These are phyloP conservation scores for Hebeloma cylindrosporum DNA, from an alignment of 768 basidiomycete genomes.

Conservation along the genomic window DNA sequence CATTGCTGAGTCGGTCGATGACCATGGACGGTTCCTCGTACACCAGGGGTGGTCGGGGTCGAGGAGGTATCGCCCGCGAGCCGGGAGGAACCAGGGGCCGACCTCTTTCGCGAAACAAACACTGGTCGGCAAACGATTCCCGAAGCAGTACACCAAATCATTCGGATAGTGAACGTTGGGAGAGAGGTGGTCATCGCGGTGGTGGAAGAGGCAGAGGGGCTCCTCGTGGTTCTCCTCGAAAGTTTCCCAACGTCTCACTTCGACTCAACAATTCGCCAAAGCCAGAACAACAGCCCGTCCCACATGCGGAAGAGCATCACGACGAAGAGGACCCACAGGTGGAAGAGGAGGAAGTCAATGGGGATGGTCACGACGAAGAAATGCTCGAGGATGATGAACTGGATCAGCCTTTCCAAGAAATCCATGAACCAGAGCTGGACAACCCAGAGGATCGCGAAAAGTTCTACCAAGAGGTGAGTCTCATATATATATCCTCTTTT, in stretches of 20 bases:
- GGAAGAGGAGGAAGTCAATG: constrained; percentile 34
- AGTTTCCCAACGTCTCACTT: constrained; percentile 42
- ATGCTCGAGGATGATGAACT: constrained; percentile 27
- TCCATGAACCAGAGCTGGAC: constrained; percentile 55
- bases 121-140: constrained; percentile 55
- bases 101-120: constrained; percentile 52
- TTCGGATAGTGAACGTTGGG: constrained; percentile 57
- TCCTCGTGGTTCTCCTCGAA: constrained; percentile 36
- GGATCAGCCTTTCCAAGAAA: constrained; percentile 22
- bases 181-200: constrained; percentile 59
- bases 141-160: constrained; percentile 37
- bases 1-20: constrained; percentile 11
- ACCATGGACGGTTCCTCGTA: constrained; percentile 26
- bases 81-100: constrained; percentile 26
- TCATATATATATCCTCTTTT: constrained; percentile 15
- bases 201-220: constrained; percentile 41
- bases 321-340: constrained; percentile 29
- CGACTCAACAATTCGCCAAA: constrained; percentile 29
- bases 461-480: constrained; percentile 71
- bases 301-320: constrained; percentile 31
- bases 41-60: constrained; percentile 23
- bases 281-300: constrained; percentile 26
- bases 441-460: constrained; percentile 63
- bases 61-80: constrained; percentile 21
- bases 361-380: constrained; percentile 32